phyloP scores from a whole-genome alignment of 2,329 filamentous ascomycete genomes.

The Tolypocladium sp. region DNA sequence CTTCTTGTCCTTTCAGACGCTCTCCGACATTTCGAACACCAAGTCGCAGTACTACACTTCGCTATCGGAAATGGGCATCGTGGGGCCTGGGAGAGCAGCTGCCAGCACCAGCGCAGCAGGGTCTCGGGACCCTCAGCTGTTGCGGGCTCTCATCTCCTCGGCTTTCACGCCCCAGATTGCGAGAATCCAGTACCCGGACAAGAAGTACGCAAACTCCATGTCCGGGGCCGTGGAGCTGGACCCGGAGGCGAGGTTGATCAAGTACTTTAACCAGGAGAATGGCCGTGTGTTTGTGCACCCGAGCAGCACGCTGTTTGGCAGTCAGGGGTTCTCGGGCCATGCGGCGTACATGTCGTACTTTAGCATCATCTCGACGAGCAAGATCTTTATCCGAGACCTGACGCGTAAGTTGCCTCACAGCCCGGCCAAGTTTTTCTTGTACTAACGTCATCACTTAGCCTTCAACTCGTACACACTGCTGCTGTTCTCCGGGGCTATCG shows the following conservation, averaged over 20 bases:
- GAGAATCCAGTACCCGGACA: constrained; percentile 86
- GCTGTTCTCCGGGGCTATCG: constrained; percentile 77
- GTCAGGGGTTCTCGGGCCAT: constrained; percentile 65
- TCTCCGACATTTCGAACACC: constrained; percentile 83
- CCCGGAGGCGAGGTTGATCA: constrained; percentile 84
- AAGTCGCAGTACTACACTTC: constrained; percentile 78
- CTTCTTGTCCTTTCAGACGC: constrained; percentile 73
- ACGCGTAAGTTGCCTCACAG: constrained; percentile 56
- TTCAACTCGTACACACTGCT: constrained; percentile 86
- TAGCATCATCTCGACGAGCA: constrained; percentile 81
- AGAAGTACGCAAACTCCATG: constrained; percentile 83
- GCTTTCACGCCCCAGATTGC: constrained; percentile 81
- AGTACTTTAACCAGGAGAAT: constrained; percentile 81
- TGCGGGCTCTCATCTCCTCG: constrained; percentile 63
- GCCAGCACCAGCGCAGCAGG: constrained; percentile 18
- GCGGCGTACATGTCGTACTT: constrained; percentile 83
- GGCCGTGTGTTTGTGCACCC: constrained; percentile 91
- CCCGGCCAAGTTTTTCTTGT: too few species aligned
- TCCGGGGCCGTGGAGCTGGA: constrained; percentile 88
- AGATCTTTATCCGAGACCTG: constrained; percentile 83
- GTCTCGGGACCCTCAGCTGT: constrained; percentile 34
- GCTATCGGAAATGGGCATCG: constrained; percentile 77
- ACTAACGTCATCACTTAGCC: constrained; percentile 32
- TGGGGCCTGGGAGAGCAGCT: constrained; percentile 32
- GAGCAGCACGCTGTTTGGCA: constrained; percentile 75